phyloP scores from a whole-genome alignment of 768 basidiomycete genomes.

The Terana coerulea region DNA sequence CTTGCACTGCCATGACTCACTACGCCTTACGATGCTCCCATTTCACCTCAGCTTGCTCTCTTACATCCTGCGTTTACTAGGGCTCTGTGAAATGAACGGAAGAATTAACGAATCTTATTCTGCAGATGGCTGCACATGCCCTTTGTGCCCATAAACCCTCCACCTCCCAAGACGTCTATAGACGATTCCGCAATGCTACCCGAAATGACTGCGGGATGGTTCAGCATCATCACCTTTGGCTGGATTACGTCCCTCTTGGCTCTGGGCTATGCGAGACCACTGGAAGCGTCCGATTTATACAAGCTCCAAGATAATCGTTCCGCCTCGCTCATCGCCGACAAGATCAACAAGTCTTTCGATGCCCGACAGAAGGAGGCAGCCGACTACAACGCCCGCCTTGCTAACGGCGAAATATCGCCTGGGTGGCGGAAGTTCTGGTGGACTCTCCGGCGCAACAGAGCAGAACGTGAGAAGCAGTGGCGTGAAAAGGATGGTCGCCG shows the following conservation, averaged over 20 bases:
- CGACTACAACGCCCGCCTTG: conserved; percentile 69
- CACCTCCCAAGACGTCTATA: conserved; percentile 47
- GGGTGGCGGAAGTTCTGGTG: conserved; percentile 51
- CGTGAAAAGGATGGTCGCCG: conserved; percentile 58
- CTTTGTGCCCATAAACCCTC: conserved; percentile 25
- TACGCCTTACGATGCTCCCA: not conserved
- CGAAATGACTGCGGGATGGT: conserved; percentile 59
- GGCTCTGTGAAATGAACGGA: not conserved
- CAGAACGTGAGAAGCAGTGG: conserved; percentile 60
- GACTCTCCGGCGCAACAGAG: conserved; percentile 49
- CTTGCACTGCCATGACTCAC: too few species aligned
- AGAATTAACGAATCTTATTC: not conserved
- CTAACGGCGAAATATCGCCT: conserved; percentile 59
- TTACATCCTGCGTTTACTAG: not conserved
- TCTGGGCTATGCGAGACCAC: conserved; percentile 75
- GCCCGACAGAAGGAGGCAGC: conserved; percentile 50
- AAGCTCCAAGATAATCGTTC: conserved; percentile 63
- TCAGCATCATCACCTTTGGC: conserved; percentile 58
- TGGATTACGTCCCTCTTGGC: conserved; percentile 75
- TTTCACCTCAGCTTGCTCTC: not conserved
- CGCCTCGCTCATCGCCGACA: conserved; percentile 55
- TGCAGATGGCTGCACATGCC: conserved; percentile 18
- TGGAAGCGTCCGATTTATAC: conserved; percentile 80
- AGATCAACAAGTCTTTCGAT: conserved; percentile 64
- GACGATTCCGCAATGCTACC: conserved; percentile 62